phyloP scores from a whole-genome alignment of 139 green algal species.

The Asterochloris sp. region DNA sequence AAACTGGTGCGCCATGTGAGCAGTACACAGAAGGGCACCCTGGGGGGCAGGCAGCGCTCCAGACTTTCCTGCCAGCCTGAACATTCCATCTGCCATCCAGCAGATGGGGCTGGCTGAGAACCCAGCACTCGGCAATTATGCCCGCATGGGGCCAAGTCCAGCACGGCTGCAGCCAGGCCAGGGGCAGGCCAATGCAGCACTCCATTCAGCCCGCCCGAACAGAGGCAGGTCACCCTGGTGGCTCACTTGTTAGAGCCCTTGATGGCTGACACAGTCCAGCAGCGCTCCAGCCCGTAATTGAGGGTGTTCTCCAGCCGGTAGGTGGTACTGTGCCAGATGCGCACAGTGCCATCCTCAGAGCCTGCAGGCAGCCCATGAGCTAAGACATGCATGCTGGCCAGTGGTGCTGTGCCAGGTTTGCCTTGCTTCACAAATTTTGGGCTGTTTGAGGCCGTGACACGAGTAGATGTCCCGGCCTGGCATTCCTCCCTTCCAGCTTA shows the following conservation, averaged over 20 bases:
- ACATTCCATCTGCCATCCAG: too few species aligned
- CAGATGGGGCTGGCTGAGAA: too few species aligned
- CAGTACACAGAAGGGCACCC: too few species aligned
- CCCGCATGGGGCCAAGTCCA: background rate
- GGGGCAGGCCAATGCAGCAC: background rate
- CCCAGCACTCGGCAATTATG: too few species aligned
- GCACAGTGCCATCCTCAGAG: slow-evolving; percentile 94
- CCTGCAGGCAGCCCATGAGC: slow-evolving; percentile 19
- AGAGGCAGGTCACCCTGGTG: background rate
- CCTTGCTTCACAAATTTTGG: too few species aligned
- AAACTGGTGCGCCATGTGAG: too few species aligned
- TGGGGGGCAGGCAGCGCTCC: too few species aligned
- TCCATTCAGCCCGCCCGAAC: background rate
- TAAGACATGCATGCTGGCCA: background rate
- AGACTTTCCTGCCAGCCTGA: too few species aligned
- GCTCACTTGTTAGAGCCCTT: slow-evolving; percentile 83
- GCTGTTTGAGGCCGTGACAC: too few species aligned
- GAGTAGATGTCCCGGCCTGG: too few species aligned
- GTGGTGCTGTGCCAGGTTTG: background rate
- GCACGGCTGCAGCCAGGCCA: background rate
- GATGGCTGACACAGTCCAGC: slow-evolving; percentile 85
- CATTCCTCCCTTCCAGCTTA: too few species aligned
- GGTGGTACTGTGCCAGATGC: slow-evolving; percentile 96
- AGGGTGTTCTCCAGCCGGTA: slow-evolving; percentile 93
- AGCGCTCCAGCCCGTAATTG: slow-evolving; percentile 96